These are phyloP conservation scores for Infundibulicybe gibba DNA, from an alignment of 768 basidiomycete species.

Conservation along the genomic window DNA sequence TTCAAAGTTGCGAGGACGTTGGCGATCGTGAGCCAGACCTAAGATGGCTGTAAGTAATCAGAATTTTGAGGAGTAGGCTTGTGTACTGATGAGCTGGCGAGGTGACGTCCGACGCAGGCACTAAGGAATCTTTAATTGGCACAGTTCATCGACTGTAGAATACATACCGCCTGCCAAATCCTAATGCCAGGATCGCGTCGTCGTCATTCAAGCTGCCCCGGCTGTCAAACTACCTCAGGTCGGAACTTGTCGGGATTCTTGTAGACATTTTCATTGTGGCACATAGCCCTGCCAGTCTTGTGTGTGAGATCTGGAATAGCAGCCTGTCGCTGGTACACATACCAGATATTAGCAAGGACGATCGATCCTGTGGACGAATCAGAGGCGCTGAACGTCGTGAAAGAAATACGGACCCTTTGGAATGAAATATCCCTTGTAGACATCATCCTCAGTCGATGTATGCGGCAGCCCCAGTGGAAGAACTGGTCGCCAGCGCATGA, in stretches of 20 bases:
- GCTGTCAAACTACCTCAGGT: background rate
- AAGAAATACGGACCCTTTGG: constrained; percentile 13
- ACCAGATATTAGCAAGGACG: constrained; percentile 8
- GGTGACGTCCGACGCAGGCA: background rate
- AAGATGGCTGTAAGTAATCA: background rate
- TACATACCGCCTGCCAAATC: background rate
- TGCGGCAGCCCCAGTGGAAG: constrained; percentile 20
- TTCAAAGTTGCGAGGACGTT: background rate
- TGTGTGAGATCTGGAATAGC: background rate
- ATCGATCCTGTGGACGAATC: constrained; percentile 5
- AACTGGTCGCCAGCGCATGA: constrained; percentile 34
- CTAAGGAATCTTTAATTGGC: background rate
- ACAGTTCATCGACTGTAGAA: background rate
- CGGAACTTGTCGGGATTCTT: background rate
- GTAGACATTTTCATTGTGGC: background rate
- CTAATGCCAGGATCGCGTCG: background rate
- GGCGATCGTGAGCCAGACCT: background rate
- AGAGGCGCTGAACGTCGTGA: background rate
- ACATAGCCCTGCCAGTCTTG: background rate
- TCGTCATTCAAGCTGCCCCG: background rate
- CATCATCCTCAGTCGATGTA: constrained; percentile 9
- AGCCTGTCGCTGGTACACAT: background rate
- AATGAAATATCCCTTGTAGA: constrained; percentile 14
- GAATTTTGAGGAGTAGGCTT: background rate
- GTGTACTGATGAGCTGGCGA: background rate